Evolutionary conservation across 768 basidiomycete species (phyloP), one percentile per base, ranked within the genome.

Genomic region (Tricholoma saponaceum): DNA sequence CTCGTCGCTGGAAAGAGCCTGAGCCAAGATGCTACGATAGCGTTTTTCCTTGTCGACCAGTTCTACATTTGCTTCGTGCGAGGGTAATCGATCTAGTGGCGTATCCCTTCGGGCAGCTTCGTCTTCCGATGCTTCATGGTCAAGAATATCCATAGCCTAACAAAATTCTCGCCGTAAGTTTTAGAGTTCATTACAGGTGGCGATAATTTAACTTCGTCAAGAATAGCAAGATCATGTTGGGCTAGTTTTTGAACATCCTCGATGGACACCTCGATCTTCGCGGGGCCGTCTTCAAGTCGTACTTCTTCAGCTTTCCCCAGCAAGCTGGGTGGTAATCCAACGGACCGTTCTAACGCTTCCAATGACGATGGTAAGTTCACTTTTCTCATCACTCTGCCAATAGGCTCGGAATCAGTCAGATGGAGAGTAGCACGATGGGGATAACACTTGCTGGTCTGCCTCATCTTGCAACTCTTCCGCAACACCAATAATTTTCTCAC

Each of bases 91-190:
- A 55, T 75, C 70, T 56, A 82, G 63, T 46, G 72, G 62, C 1
- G 69, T 71, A 22, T 81, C 80, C 60, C 79, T 79, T 14, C 87
- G 83, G 28, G 83, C 75, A 10, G 81, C 77, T 67, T 92, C 91
- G 62, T 94, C 91, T 66, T 92, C 90, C 13, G 88, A 89, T 14
- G 89, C 90, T 71, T 97, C 95, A 44, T 83, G 84, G 63, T 96
- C 94, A n/a, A 99, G 74, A 20, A 95, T 84, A 64, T 94, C 93
- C 76, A 94, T 81, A 0, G 92, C 85, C 95, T 97, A 57, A 9
- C 35, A 35, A 53, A 37, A 44, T 22, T 25, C 30, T 14, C 30
- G 18, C 30, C 22, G 33, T 25, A 16, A 53, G 47, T n/a, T n/a
- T 57, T 37, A n/a, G 52, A 35, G 46, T 20, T 25, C 16, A 52